Percentiles rank a stretch among this genome's conserved stretches.
These are phyloP conservation scores for Apostasia ramifera DNA, from an alignment of 106 monocot species.

Conservation along the genomic window DNA sequence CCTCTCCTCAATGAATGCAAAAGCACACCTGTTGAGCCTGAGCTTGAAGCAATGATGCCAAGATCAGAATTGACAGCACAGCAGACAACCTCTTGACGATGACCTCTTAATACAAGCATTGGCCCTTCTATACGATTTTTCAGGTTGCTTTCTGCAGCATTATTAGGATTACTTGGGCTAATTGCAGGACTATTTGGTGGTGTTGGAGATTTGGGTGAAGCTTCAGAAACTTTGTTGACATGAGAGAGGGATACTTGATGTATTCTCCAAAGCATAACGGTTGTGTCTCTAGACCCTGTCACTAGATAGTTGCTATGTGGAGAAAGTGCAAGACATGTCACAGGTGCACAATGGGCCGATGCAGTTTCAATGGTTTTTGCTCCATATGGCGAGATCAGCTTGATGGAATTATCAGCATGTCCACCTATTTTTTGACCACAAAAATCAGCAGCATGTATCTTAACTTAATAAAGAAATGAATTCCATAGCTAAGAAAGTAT, in stretches of 20 bases:
- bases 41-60: slow-evolving; percentile 74
- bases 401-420: slow-evolving; percentile 88
- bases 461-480: too few relatives aligned
- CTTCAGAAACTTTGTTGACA: slow-evolving; percentile 26
- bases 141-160: slow-evolving; percentile 11
- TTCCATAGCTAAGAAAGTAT: too few relatives aligned
- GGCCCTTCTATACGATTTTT: slow-evolving; percentile 79
- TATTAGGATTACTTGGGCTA: slow-evolving; percentile 14
- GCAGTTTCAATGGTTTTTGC: slow-evolving; percentile 94
- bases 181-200: slow-evolving; percentile 40
- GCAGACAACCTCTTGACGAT: slow-evolving; percentile 68
- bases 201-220: slow-evolving; percentile 23
- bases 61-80: slow-evolving; percentile 73
- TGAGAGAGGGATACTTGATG: slow-evolving; percentile 25
- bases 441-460: background rate
- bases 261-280: slow-evolving; percentile 86
- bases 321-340: slow-evolving; percentile 80
- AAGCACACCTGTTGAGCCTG: slow-evolving; percentile 52
- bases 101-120: slow-evolving; percentile 80
- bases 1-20: slow-evolving; percentile 80
- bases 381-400: slow-evolving; percentile 70
- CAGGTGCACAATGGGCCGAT: slow-evolving; percentile 67
- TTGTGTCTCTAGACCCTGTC: slow-evolving; percentile 86
- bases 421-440: slow-evolving; percentile 38
- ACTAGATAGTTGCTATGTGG: slow-evolving; percentile 67